Evolutionary conservation across 257 asterid species (phyloP).

Genomic region (Solanum clarkiae): DNA sequence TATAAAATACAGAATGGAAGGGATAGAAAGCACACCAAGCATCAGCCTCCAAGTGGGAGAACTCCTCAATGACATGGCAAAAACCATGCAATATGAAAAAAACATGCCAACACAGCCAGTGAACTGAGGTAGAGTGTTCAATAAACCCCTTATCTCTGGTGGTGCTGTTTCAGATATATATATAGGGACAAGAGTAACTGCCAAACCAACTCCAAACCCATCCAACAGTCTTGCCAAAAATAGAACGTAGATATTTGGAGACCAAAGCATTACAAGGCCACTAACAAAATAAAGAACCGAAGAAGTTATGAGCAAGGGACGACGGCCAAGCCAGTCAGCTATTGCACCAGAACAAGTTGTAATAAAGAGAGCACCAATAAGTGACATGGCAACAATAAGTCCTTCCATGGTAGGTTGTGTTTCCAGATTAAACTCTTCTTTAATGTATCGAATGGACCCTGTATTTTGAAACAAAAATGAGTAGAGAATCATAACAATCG

Average conservation of each 20-base stretch:
- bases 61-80: conserved; percentile 40
- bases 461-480: neutral
- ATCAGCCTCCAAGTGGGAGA: conserved; percentile 54
- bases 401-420: conserved; percentile 48
- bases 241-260: conserved; percentile 48
- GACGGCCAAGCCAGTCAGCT: conserved; percentile 51
- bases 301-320: conserved; percentile 44
- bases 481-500: neutral
- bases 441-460: conserved; percentile 46
- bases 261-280: conserved; percentile 51
- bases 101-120: conserved; percentile 43
- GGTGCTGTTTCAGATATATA: conserved; percentile 64
- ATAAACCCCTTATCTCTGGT: conserved; percentile 49
- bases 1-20: conserved; percentile 35
- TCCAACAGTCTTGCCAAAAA: conserved; percentile 48
- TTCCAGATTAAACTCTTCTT: conserved; percentile 45
- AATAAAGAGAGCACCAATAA: conserved; percentile 47
- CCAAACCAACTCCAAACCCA: conserved; percentile 59
- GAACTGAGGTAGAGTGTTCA: conserved; percentile 66
- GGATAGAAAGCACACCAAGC: conserved; percentile 46
- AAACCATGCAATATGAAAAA: conserved; percentile 39
- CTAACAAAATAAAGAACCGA: conserved; percentile 36
- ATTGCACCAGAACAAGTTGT: conserved; percentile 43
- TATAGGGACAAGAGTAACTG: conserved; percentile 49
- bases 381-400: conserved; percentile 49